Base-by-base conservation (phyloP, 805 yeast genomes). In the Candida mattraensis region DNA sequence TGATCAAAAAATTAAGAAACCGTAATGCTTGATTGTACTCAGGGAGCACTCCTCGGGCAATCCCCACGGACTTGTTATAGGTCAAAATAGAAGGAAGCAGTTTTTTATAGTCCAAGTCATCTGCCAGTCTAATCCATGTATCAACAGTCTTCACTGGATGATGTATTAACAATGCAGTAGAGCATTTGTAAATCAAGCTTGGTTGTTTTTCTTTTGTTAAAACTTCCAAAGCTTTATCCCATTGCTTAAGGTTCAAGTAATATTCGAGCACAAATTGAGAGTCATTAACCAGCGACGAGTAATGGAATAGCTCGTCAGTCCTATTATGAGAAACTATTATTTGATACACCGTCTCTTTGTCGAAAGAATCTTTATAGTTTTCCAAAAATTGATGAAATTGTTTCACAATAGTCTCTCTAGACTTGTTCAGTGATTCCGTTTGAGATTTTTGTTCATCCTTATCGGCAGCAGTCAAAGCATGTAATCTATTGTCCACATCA, bases 71-170 rank as follows among this genome's bases (percentile, higher is more conserved):
- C 24, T 78, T 73, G 50, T 80, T 79, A 59, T 83, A 87, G 0
- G 80, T 72, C 42, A 88, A 58, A 9, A 91, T 64, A 0, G 96
- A 80, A 2, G 96, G 95, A 3, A 93, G 58, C 15, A 93, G 65
- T 40, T 70, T 76, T 10, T 73, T 70, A 30, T 83, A 80, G 39
- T 84, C 76, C 3, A 91, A 45, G 6, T 54, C 50, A 17, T 61
- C 62, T 0, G 68, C 51, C 27, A 80, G 56, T 33, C 79, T 71
- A 51, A 85, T 72, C 97, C 97, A 93, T 0, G 85, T 69, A 33
- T 81, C 83, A 2, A 86, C 77, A 0, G 96, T 87, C 9, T 69
- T 72, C 18, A 64, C 66, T 0, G 99, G 89, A 10, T 73, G 61
- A 48, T 85, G 84, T 2, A 78, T 66, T 33, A 93, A 56, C 24